Conservation (phyloP, 2,329 filamentous ascomycete species). For the Mycogone perniciosa region DNA sequence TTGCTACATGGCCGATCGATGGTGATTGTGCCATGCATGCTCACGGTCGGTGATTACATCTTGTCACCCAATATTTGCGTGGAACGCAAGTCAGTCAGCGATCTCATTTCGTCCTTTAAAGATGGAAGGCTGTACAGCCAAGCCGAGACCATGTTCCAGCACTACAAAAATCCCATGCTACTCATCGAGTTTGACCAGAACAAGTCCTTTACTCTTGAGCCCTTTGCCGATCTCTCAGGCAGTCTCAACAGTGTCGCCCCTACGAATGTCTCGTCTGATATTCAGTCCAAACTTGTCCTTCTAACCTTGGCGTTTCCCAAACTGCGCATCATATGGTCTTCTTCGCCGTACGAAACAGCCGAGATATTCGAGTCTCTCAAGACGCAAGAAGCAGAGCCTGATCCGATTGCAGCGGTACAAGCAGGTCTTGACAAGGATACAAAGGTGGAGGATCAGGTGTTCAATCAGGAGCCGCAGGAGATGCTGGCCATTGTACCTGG, state of each 20-base stretch:
- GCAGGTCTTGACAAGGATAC: conserved; percentile 60
- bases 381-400: conserved; percentile 80
- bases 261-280: conserved; percentile 55
- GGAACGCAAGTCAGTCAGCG: conserved; percentile 87
- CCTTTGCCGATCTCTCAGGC: conserved; percentile 61
- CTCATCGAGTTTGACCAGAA: conserved; percentile 97
- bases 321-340: conserved; percentile 89
- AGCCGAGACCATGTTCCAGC: conserved; percentile 86
- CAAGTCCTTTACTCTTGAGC: conserved; percentile 92
- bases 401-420: conserved; percentile 79
- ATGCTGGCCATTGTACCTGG: conserved; percentile 84
- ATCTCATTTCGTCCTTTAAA: conserved; percentile 85
- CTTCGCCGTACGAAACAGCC: conserved; percentile 87
- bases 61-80: conserved; percentile 86
- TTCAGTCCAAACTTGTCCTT: conserved; percentile 87
- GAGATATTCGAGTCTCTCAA: conserved; percentile 96
- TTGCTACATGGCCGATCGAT: conserved; percentile 85
- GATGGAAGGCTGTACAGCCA: conserved; percentile 90
- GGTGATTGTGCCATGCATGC: conserved; percentile 84
- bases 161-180: conserved; percentile 85
- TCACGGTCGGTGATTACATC: conserved; percentile 95
- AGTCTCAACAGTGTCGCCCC: conserved; percentile 58
- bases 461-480: conserved; percentile 81
- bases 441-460: conserved; percentile 60
- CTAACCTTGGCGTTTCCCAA: conserved; percentile 87